phyloP scores from a whole-genome alignment of 2,329 filamentous ascomycete species.

The Pseudogymnoascus sp. region DNA sequence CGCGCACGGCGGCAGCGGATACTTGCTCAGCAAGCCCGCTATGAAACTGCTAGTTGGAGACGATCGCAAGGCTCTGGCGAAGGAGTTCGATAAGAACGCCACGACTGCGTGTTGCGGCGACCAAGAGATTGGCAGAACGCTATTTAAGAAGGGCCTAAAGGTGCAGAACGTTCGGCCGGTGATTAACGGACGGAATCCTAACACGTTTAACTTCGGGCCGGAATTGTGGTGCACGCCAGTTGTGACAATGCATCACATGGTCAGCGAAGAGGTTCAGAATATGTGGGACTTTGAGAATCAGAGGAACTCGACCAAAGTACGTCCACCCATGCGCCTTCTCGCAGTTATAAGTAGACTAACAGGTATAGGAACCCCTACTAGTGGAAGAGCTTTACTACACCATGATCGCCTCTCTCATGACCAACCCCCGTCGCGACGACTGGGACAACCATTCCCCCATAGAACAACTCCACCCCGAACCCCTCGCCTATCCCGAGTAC shows the following conservation, averaged over 20 bases:
- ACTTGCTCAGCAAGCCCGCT: slow-evolving; percentile 43
- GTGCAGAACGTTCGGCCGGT: slow-evolving; percentile 43
- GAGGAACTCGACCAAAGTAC: slow-evolving; percentile 16
- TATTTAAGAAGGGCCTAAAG: slow-evolving; percentile 39
- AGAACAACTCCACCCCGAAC: slow-evolving; percentile 34
- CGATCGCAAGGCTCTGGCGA: slow-evolving; percentile 24
- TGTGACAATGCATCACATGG: slow-evolving; percentile 49
- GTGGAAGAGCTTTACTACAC: slow-evolving; percentile 44
- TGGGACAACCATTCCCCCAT: slow-evolving; percentile 49
- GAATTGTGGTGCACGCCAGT: slow-evolving; percentile 48
- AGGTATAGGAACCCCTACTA: slow-evolving; percentile 34
- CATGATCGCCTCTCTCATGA: slow-evolving; percentile 40
- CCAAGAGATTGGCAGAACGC: slow-evolving; percentile 39
- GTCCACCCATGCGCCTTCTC: not conserved
- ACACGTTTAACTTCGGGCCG: slow-evolving; percentile 38
- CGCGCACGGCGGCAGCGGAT: slow-evolving; percentile 50
- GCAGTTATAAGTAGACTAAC: not conserved
- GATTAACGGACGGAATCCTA: slow-evolving; percentile 48
- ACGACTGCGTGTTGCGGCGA: slow-evolving; percentile 44
- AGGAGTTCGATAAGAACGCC: slow-evolving; percentile 37
- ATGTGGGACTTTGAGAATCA: slow-evolving; percentile 47
- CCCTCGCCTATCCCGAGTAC: not conserved
- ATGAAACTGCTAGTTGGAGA: slow-evolving; percentile 41
- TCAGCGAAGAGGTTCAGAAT: slow-evolving; percentile 42
- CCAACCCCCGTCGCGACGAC: slow-evolving; percentile 34